These are phyloP conservation scores for Ogataea angusta DNA, from an alignment of 805 yeast genomes.

Conservation along the genomic window DNA sequence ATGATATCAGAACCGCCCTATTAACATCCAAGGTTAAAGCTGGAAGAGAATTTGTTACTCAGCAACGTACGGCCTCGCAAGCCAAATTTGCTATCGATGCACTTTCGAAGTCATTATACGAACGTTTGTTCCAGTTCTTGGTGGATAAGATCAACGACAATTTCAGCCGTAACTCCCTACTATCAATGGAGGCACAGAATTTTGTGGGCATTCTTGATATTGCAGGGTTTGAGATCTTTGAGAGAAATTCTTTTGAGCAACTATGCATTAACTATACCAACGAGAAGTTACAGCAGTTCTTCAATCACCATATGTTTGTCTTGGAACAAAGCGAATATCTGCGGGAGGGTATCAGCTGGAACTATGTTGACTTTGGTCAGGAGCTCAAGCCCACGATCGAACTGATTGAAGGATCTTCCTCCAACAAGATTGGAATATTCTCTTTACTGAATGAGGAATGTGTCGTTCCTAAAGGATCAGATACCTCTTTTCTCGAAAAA, in stretches of 20 bases:
- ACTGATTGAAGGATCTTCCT: slow-evolving; percentile 66
- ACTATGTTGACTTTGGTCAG: slow-evolving; percentile 88
- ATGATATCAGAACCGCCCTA: slow-evolving; percentile 53
- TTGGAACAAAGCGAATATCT: slow-evolving; percentile 59
- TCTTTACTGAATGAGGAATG: slow-evolving; percentile 93
- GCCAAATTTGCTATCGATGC: slow-evolving; percentile 83
- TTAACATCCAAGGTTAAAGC: slow-evolving; percentile 84
- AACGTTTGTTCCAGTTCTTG: slow-evolving; percentile 72
- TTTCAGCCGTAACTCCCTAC: slow-evolving; percentile 33
- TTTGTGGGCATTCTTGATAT: slow-evolving; percentile 59
- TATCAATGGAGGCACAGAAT: slow-evolving; percentile 31
- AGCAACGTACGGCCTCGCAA: slow-evolving; percentile 74
- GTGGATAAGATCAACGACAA: slow-evolving; percentile 73
- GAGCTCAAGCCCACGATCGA: slow-evolving; percentile 94
- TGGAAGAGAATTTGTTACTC: slow-evolving; percentile 81
- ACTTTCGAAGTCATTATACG: slow-evolving; percentile 81
- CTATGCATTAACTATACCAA: slow-evolving; percentile 59
- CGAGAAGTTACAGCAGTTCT: slow-evolving; percentile 58
- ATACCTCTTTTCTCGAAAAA: slow-evolving; percentile 77
- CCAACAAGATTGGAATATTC: slow-evolving; percentile 69
- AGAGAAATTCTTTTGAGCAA: slow-evolving; percentile 56
- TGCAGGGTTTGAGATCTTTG: slow-evolving; percentile 61
- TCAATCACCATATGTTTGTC: slow-evolving; percentile 60
- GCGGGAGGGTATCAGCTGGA: slow-evolving; percentile 59
- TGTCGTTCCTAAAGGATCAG: slow-evolving; percentile 87